phyloP scores from a whole-genome alignment of 768 basidiomycete genomes.

The Leccinum imitatum region DNA sequence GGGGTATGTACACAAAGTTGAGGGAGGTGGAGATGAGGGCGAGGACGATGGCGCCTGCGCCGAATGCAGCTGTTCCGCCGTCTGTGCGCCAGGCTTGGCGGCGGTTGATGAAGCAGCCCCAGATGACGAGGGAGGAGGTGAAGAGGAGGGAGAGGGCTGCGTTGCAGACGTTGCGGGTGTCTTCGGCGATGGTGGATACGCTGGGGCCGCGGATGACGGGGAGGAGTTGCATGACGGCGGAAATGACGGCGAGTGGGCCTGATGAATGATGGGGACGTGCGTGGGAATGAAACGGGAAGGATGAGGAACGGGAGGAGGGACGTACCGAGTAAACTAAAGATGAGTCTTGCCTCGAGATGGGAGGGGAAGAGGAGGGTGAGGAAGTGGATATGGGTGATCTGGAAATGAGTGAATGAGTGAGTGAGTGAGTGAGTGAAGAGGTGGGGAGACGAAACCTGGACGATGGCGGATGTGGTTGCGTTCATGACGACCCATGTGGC shows the following conservation, averaged over 20 bases:
- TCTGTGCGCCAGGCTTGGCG: constrained; percentile 94
- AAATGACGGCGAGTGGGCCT: constrained; percentile 84
- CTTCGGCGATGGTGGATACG: constrained; percentile 59
- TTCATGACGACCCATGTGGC: constrained; percentile 88
- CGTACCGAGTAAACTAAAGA: constrained; percentile 79
- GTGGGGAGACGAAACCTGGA: constrained; percentile 60
- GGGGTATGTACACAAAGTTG: constrained; percentile 84
- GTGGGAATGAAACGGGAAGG: not conserved
- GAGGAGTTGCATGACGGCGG: constrained; percentile 82
- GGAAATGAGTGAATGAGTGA: not conserved
- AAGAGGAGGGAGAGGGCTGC: constrained; percentile 95
- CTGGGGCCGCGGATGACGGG: constrained; percentile 45
- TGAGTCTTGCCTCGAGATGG: constrained; percentile 79
- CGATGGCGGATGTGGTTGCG: constrained; percentile 76
- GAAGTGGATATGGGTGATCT: constrained; percentile 98
- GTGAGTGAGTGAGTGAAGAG: constrained; percentile 40
- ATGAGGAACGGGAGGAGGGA: not conserved
- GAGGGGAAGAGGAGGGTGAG: constrained; percentile 94
- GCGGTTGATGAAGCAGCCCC: constrained; percentile 91
- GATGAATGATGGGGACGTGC: not conserved
- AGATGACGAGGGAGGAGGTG: constrained; percentile 83
- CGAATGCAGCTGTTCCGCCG: constrained; percentile 94
- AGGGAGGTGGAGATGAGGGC: constrained; percentile 81
- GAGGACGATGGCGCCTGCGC: constrained; percentile 77
- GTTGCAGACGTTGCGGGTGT: constrained; percentile 92